These are phyloP conservation scores for Myxozyma melibiosi DNA, from an alignment of 805 yeast genomes.

Conservation along the genomic window DNA sequence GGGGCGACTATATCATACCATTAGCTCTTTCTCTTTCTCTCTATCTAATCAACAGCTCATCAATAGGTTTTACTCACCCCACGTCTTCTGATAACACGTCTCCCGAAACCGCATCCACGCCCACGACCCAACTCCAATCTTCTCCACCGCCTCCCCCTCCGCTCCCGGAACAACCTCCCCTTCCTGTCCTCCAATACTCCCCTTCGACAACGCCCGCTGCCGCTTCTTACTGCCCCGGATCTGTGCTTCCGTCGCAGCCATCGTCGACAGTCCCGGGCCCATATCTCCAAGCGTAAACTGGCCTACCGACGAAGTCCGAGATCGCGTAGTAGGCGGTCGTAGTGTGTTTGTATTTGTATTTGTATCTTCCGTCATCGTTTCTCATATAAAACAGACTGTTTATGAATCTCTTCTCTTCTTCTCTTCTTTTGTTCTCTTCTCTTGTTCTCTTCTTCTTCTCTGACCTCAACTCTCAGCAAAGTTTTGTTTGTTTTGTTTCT, in stretches of 20 bases:
- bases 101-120: slow-evolving; percentile 62
- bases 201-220: slow-evolving; percentile 37
- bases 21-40: background rate
- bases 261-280: slow-evolving; percentile 66
- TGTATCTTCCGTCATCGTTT: too few species aligned
- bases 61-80: slow-evolving; percentile 47
- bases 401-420: too few species aligned
- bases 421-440: too few species aligned
- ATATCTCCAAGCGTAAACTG: slow-evolving; percentile 74
- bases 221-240: slow-evolving; percentile 47
- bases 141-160: background rate
- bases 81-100: slow-evolving; percentile 58
- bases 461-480: background rate
- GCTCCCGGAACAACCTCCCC: background rate
- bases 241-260: slow-evolving; percentile 52
- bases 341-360: too few species aligned
- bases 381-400: too few species aligned
- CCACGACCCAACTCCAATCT: slow-evolving; percentile 37
- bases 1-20: slow-evolving; percentile 16
- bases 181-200: background rate
- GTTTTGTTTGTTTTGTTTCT: too few species aligned
- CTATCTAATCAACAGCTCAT: background rate
- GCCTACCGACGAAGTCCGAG: slow-evolving; percentile 72
- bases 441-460: background rate
- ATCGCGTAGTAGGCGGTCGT: background rate